These are phyloP conservation scores for Phytophthora parvispora DNA, from an alignment of 352 stramenopile species.

Conservation along the genomic window DNA sequence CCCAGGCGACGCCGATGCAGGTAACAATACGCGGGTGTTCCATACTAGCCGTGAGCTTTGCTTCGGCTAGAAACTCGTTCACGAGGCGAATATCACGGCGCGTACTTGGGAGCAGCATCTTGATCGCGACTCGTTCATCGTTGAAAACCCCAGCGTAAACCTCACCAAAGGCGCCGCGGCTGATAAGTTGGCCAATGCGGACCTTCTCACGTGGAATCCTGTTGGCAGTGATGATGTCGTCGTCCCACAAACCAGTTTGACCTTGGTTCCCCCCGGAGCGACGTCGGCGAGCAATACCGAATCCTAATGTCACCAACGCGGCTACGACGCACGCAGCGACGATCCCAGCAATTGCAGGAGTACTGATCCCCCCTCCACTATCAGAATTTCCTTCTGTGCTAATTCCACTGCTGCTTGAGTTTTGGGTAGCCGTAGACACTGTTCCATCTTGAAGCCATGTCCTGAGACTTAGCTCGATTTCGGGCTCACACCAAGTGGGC, in stretches of 20 bases:
- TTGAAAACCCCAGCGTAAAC: slow-evolving; percentile 15
- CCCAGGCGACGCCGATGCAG: slow-evolving; percentile 14
- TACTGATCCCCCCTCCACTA: neutral
- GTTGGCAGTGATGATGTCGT: slow-evolving; percentile 19
- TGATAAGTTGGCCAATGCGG: neutral
- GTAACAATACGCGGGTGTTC: slow-evolving; percentile 11
- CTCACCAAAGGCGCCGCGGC: slow-evolving; percentile 18
- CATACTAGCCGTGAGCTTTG: slow-evolving; percentile 11
- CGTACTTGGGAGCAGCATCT: slow-evolving; percentile 20
- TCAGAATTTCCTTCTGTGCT: neutral
- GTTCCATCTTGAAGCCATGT: neutral
- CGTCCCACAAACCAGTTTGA: slow-evolving; percentile 15
- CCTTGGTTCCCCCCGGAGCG: neutral
- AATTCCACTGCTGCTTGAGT: neutral
- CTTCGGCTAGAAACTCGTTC: slow-evolving; percentile 19
- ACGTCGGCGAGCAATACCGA: neutral
- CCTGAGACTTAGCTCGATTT: neutral
- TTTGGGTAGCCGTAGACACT: too few species aligned
- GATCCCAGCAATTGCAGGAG: neutral
- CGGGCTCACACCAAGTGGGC: slow-evolving; percentile 35
- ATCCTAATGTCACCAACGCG: neutral
- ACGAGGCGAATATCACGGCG: slow-evolving; percentile 15
- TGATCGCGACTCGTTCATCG: slow-evolving; percentile 1
- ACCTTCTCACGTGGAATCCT: slow-evolving; percentile 17
- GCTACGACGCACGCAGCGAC: neutral